Conservation (phyloP, 345 rosid genomes). For the Populus davidiana region DNA sequence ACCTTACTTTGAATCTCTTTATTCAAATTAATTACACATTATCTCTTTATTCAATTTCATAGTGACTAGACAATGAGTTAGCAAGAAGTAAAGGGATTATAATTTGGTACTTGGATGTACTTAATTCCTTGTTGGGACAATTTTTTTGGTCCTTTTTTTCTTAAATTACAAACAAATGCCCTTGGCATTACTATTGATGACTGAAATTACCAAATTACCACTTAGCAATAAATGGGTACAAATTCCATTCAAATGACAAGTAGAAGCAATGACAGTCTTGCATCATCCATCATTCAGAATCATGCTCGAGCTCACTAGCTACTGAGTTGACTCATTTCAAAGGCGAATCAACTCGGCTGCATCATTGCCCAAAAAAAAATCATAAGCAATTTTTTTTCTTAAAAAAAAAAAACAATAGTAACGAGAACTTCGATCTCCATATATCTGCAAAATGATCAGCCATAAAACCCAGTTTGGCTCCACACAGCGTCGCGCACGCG, state of each 20-base stretch:
- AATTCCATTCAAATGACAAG: conserved; percentile 1
- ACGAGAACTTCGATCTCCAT: too few relatives aligned
- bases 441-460: background rate
- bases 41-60: too few relatives aligned
- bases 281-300: conserved; percentile 3
- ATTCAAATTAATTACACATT: too few relatives aligned
- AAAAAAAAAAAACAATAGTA: background rate
- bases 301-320: conserved; percentile 43
- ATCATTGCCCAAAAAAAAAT: conserved; percentile 33
- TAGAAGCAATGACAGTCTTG: background rate
- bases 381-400: background rate
- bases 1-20: too few relatives aligned
- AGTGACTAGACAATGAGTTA: too few relatives aligned
- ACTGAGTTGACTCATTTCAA: conserved; percentile 24
- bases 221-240: background rate
- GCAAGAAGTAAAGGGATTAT: too few relatives aligned
- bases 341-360: conserved; percentile 35
- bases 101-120: background rate
- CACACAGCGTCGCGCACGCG: conserved; percentile 92
- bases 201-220: background rate
- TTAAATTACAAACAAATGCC: background rate
- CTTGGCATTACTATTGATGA: background rate
- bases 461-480: conserved; percentile 47
- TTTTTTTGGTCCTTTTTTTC: background rate
- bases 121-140: background rate